Conservation (phyloP, 305 asterid genomes). For the Fraxinus sp. region DNA sequence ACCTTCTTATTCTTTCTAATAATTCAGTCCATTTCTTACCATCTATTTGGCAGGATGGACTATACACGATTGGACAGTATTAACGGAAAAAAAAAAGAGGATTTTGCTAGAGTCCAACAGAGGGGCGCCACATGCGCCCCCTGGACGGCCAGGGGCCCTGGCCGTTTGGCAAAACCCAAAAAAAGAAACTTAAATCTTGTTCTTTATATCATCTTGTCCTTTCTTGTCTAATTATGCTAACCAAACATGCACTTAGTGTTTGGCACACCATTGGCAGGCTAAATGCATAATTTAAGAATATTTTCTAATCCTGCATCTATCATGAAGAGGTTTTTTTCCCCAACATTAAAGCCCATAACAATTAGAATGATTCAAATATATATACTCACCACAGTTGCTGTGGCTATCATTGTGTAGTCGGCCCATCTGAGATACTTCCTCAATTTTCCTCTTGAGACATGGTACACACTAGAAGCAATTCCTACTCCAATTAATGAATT, state of each 20-base stretch:
- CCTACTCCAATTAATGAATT: conserved; percentile 91
- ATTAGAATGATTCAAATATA: neutral
- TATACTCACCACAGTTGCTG: conserved; percentile 75
- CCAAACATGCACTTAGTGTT: neutral
- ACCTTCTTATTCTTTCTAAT: neutral
- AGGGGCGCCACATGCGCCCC: too few species aligned
- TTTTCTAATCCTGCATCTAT: neutral
- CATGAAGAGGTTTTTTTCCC: neutral
- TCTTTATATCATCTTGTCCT: neutral
- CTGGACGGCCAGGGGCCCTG: too few species aligned
- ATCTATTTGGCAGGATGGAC: neutral
- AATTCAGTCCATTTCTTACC: neutral
- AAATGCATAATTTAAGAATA: neutral
- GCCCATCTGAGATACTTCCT: conserved; percentile 90
- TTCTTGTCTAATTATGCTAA: neutral
- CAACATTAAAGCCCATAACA: neutral
- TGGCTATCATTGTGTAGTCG: conserved; percentile 89
- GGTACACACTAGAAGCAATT: conserved; percentile 70
- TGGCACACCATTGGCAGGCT: neutral
- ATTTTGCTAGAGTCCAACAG: too few species aligned
- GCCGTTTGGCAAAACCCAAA: neutral
- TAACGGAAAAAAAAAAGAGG: neutral
- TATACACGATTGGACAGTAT: neutral
- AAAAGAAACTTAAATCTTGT: neutral
- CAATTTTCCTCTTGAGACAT: conserved; percentile 71